Percentiles rank a stretch among this genome's conserved stretches.
Conservation (phyloP, 441 rosid species). For the Gossypium armourianum region DNA sequence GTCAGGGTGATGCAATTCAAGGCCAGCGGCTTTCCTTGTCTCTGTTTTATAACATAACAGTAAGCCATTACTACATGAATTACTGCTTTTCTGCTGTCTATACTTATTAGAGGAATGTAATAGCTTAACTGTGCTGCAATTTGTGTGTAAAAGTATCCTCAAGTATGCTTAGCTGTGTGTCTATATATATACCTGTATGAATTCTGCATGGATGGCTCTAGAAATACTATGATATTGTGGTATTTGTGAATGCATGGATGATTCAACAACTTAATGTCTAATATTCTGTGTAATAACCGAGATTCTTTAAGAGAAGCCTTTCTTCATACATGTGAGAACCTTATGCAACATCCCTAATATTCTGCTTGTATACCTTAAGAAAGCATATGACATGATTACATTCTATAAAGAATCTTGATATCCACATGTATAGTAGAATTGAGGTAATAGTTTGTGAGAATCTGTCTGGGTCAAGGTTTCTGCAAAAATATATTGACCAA, state of each 20-base stretch:
- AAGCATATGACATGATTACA: neutral
- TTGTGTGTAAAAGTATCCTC: neutral
- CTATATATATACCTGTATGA: neutral
- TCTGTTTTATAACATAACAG: conserved; percentile 86
- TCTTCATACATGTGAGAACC: neutral
- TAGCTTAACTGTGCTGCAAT: neutral
- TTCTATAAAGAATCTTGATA: neutral
- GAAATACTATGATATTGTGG: neutral
- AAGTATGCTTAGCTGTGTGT: neutral
- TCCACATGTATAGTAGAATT: neutral
- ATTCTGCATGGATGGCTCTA: neutral
- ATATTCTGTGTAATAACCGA: neutral
- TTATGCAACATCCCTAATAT: neutral
- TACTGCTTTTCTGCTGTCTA: neutral
- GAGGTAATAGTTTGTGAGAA: neutral
- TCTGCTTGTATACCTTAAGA: neutral
- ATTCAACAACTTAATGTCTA: neutral
- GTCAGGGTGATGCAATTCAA: conserved; percentile 80
- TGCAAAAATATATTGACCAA: neutral
- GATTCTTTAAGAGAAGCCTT: neutral
- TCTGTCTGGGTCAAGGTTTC: neutral
- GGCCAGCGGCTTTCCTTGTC: conserved; percentile 90
- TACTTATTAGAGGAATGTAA: neutral
- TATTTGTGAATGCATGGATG: neutral
- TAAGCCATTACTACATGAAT: conserved; percentile 32